Evolutionary conservation across 352 stramenopile genomes (phyloP).

Genomic region (Globisporangium spinosum): DNA sequence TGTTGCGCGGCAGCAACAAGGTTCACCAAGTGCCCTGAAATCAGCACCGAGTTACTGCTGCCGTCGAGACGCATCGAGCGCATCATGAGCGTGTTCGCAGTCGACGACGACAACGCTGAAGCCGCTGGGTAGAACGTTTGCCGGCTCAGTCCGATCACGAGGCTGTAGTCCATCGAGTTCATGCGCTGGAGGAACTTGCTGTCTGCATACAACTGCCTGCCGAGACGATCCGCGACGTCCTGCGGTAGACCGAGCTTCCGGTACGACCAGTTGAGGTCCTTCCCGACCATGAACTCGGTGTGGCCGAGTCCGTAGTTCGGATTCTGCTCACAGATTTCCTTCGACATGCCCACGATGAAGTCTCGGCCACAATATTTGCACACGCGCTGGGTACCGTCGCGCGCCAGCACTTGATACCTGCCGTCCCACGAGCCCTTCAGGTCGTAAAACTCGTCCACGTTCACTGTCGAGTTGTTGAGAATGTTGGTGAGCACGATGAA

Average conservation of each 20-base stretch:
- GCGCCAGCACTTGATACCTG: constrained; percentile 57
- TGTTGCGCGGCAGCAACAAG: neutral
- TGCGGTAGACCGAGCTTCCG: constrained; percentile 64
- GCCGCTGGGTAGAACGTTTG: constrained; percentile 37
- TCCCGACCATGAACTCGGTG: constrained; percentile 75
- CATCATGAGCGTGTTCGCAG: constrained; percentile 19
- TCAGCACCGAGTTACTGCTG: constrained; percentile 2
- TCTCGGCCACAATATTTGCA: constrained; percentile 88
- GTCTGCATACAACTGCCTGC: constrained; percentile 87
- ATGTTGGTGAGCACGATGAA: constrained; percentile 90
- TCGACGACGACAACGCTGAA: constrained; percentile 30
- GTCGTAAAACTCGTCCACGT: constrained; percentile 88
- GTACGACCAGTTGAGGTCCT: constrained; percentile 87
- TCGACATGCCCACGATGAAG: constrained; percentile 84
- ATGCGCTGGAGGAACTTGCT: constrained; percentile 92
- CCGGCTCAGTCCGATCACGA: constrained; percentile 91
- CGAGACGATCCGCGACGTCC: constrained; percentile 69
- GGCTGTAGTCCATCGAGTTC: constrained; percentile 97
- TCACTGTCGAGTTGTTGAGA: constrained; percentile 79
- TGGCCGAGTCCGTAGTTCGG: constrained; percentile 60
- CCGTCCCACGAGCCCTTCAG: constrained; percentile 90
- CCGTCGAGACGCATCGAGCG: constrained; percentile 25
- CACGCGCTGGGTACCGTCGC: constrained; percentile 64
- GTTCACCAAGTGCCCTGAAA: neutral
- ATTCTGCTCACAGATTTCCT: constrained; percentile 71